These are phyloP conservation scores for Ophiocordyceps camponoti-floridani DNA, from an alignment of 2,329 filamentous ascomycete genomes.

Conservation along the genomic window DNA sequence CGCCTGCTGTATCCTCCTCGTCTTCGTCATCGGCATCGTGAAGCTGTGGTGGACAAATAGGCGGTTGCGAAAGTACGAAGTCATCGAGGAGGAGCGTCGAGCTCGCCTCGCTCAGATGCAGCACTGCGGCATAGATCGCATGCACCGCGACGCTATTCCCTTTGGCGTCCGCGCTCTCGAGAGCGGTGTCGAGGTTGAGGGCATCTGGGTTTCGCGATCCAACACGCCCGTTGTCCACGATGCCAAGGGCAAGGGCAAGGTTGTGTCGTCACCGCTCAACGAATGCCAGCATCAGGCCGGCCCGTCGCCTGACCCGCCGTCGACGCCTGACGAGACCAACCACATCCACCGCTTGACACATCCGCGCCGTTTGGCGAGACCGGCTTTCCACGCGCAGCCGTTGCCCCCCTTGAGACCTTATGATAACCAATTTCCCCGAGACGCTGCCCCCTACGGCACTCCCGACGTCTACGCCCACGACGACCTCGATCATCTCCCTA, in stretches of 20 bases:
- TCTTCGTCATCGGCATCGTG: constrained; percentile 47
- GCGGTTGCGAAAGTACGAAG: constrained; percentile 35
- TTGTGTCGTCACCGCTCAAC: background rate
- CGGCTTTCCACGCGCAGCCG: too few relatives aligned
- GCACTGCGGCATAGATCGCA: constrained; percentile 28
- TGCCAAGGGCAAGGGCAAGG: constrained; percentile 7
- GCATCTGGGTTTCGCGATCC: constrained; percentile 55
- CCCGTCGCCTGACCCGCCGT: too few relatives aligned
- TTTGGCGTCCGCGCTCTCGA: constrained; percentile 80
- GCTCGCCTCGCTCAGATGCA: constrained; percentile 33
- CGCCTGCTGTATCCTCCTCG: constrained; percentile 48
- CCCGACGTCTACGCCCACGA: constrained; percentile 4
- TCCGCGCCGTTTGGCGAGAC: background rate
- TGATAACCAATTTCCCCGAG: background rate
- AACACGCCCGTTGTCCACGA: constrained; percentile 16
- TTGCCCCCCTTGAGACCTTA: background rate
- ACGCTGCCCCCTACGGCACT: constrained; percentile 2
- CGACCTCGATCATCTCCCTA: constrained; percentile 5
- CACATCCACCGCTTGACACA: background rate
- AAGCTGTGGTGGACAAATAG: constrained; percentile 50
- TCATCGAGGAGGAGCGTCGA: constrained; percentile 49
- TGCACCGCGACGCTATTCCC: constrained; percentile 41
- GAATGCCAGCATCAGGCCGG: background rate
- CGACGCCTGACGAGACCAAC: background rate
- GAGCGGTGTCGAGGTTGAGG: constrained; percentile 66